A percentile compares a stretch with the other conserved stretches of the same genome.
phyloP scores from a whole-genome alignment of 2,329 filamentous ascomycete genomes.

The Huntiella savannae region DNA sequence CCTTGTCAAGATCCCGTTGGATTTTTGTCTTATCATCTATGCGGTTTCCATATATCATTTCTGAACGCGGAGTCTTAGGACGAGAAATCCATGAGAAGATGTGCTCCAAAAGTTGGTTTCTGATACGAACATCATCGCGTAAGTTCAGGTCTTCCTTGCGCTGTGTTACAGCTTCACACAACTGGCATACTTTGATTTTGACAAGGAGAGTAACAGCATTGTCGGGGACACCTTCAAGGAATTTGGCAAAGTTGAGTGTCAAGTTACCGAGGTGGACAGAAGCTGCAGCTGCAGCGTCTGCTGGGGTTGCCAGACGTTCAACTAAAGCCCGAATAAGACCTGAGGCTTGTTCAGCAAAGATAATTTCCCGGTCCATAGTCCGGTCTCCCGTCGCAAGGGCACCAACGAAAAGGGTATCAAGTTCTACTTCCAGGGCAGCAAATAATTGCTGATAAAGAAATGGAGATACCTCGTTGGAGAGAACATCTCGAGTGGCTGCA shows the following conservation, averaged over 20 bases:
- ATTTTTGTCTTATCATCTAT: constrained; percentile 38
- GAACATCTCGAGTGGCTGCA: constrained; percentile 46
- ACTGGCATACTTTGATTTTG: constrained; percentile 50
- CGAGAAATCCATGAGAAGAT: constrained; percentile 51
- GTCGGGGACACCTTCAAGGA: constrained; percentile 39
- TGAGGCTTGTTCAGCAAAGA: constrained; percentile 49
- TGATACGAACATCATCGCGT: constrained; percentile 47
- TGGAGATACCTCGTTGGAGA: constrained; percentile 45
- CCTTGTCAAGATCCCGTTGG: constrained; percentile 46
- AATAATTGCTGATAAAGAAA: constrained; percentile 43
- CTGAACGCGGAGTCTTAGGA: constrained; percentile 31
- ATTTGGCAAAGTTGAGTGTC: constrained; percentile 47
- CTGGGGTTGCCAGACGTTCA: constrained; percentile 42
- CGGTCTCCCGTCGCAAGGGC: constrained; percentile 31
- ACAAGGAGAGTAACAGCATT: constrained; percentile 37
- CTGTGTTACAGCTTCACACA: constrained; percentile 45
- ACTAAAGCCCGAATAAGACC: constrained; percentile 44
- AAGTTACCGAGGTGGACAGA: constrained; percentile 45
- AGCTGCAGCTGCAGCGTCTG: constrained; percentile 41
- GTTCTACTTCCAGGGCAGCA: constrained; percentile 43
- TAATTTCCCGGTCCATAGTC: constrained; percentile 38
- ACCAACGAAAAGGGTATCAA: constrained; percentile 42
- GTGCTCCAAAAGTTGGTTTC: constrained; percentile 49
- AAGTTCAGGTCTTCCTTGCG: constrained; percentile 50
- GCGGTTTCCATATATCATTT: constrained; percentile 23